Percentiles rank a stretch among this genome's conserved stretches.
These are phyloP conservation scores for Dactylellina parvicollis DNA, from an alignment of 2,329 filamentous ascomycete species.

Conservation along the genomic window DNA sequence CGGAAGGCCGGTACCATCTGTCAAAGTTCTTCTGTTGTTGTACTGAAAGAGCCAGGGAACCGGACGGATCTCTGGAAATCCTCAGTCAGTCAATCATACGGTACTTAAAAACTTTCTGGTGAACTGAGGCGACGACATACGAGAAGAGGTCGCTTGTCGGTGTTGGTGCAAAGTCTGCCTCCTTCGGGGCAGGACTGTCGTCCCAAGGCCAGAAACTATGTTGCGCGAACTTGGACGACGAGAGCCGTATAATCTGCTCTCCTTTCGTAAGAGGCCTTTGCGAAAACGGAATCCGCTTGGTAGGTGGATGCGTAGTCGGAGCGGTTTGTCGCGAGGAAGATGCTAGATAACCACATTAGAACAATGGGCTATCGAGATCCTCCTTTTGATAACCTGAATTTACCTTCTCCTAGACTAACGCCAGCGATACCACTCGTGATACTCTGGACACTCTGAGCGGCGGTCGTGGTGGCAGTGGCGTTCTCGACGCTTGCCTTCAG, in stretches of 20 bases:
- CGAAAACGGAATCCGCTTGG: constrained; percentile 18
- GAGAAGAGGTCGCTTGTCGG: constrained; percentile 68
- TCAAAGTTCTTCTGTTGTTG: constrained; percentile 79
- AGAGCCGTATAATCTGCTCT: constrained; percentile 80
- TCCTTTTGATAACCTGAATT: not conserved
- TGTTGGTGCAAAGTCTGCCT: constrained; percentile 68
- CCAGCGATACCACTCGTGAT: constrained; percentile 25
- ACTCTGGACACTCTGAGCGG: not conserved
- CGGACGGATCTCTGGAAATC: constrained; percentile 75
- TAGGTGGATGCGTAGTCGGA: not conserved
- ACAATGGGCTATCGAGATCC: not conserved
- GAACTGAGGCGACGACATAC: constrained; percentile 69
- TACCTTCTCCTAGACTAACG: constrained; percentile 13
- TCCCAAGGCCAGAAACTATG: constrained; percentile 87
- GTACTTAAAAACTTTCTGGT: no score
- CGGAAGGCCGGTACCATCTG: constrained; percentile 80
- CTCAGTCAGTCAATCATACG: no score
- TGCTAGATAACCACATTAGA: not conserved
- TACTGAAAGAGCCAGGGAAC: constrained; percentile 74
- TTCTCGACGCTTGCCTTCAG: not conserved
- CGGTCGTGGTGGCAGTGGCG: not conserved
- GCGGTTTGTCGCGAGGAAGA: not conserved
- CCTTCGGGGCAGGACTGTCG: constrained; percentile 68
- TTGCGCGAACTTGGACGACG: constrained; percentile 81
- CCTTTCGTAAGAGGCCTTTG: constrained; percentile 70